A percentile compares a stretch with the other conserved stretches of the same genome.
Evolutionary conservation across 202 grass and related monocot genomes (phyloP).

Genomic region (Saccharum hybrid): DNA sequence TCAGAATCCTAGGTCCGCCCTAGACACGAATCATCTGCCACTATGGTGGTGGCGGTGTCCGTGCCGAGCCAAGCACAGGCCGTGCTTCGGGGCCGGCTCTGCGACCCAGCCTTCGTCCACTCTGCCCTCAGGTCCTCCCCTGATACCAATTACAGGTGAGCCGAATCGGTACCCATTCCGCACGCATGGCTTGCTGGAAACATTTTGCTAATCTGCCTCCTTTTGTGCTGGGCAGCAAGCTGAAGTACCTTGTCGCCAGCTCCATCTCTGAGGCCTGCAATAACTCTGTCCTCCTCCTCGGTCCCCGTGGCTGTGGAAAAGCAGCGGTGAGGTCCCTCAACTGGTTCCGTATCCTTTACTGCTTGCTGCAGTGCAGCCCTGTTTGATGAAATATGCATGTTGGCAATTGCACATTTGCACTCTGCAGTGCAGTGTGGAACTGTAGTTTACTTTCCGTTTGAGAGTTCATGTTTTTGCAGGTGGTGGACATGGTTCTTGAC

Average conservation of each 20-base stretch:
- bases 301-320: conserved; percentile 78
- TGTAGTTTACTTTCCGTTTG: neutral
- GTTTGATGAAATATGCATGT: conserved; percentile 38
- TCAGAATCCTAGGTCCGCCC: neutral
- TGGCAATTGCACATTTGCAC: neutral
- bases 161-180: neutral
- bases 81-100: conserved; percentile 65
- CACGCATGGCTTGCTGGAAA: neutral
- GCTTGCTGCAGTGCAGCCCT: neutral
- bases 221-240: conserved; percentile 56
- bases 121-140: conserved; percentile 63
- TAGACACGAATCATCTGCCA: neutral
- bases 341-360: neutral
- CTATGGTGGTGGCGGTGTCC: conserved; percentile 40
- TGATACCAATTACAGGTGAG: conserved; percentile 77
- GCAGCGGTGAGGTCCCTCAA: conserved; percentile 57
- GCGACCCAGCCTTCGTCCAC: conserved; percentile 63
- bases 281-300: conserved; percentile 79
- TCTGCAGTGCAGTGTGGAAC: neutral
- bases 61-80: conserved; percentile 57
- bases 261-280: conserved; percentile 83
- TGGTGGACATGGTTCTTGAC: conserved; percentile 82
- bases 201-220: neutral
- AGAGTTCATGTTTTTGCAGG: conserved; percentile 47
- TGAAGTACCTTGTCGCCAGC: conserved; percentile 77